phyloP scores from a whole-genome alignment of 306 rosid genomes.

The Quercus robur region DNA sequence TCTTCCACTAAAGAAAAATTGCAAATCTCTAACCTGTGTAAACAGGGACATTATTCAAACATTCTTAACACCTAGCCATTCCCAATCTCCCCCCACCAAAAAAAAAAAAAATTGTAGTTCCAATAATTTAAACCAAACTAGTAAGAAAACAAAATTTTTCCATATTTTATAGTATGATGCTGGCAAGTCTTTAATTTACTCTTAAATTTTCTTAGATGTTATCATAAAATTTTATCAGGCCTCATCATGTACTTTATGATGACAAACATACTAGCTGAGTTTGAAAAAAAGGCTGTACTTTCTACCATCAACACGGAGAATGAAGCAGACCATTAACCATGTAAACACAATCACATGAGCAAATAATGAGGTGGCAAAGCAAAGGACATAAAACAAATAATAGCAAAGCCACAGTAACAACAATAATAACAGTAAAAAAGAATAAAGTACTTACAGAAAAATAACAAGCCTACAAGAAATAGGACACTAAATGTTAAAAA shows the following conservation, averaged over 20 bases:
- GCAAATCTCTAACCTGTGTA: too few relatives aligned
- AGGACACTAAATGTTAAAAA: slow-evolving; percentile 1
- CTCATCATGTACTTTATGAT: not conserved
- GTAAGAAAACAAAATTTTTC: not conserved
- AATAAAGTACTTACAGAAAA: not conserved
- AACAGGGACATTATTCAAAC: too few relatives aligned
- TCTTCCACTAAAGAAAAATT: not conserved
- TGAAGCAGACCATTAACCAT: not conserved
- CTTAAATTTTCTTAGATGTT: not conserved
- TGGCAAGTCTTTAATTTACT: not conserved
- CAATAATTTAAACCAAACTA: not conserved
- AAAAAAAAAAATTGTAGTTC: too few relatives aligned
- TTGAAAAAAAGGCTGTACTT: not conserved
- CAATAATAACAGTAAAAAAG: not conserved
- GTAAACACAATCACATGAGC: not conserved
- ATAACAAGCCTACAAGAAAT: not conserved
- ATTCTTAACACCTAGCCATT: too few relatives aligned
- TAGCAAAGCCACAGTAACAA: not conserved
- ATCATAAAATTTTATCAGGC: not conserved
- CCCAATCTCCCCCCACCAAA: too few relatives aligned
- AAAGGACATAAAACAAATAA: not conserved
- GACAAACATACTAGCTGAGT: not conserved
- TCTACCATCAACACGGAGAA: not conserved
- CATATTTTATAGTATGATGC: not conserved
- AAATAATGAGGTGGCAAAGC: not conserved